These are phyloP conservation scores for Aureobasidium sp. DNA, from an alignment of 2,329 filamentous ascomycete genomes.

Conservation along the genomic window DNA sequence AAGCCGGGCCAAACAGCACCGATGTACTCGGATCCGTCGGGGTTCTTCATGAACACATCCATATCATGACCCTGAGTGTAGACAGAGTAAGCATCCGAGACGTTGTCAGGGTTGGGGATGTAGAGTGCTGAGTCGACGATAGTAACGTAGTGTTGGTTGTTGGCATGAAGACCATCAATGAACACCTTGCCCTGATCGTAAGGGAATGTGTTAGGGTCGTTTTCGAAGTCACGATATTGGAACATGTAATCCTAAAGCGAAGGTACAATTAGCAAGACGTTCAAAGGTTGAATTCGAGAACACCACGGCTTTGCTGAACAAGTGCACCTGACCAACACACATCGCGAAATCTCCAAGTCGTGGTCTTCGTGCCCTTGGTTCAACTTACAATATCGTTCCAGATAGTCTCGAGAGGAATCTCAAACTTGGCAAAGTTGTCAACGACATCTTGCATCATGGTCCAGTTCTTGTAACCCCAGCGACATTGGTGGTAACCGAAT, in stretches of 20 bases:
- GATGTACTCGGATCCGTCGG: conserved; percentile 28
- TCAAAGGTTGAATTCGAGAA: too few species aligned
- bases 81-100: conserved; percentile 51
- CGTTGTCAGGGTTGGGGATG: conserved; percentile 62
- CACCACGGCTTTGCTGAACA: conserved; percentile 13
- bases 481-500: conserved; percentile 75
- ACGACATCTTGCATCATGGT: conserved; percentile 54
- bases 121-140: conserved; percentile 63
- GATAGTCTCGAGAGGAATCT: conserved; percentile 50
- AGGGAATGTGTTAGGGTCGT: conserved; percentile 47
- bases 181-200: conserved; percentile 45
- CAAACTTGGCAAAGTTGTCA: conserved; percentile 46
- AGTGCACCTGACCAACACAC: too few species aligned
- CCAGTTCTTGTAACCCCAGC: conserved; percentile 67
- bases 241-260: conserved; percentile 45
- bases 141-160: conserved; percentile 52
- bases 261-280: not conserved
- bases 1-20: conserved; percentile 59
- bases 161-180: conserved; percentile 45
- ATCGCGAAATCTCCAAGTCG: too few species aligned
- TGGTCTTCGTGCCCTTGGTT: not conserved
- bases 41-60: conserved; percentile 30
- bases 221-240: conserved; percentile 52
- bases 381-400: conserved; percentile 28
- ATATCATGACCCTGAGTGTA: conserved; percentile 29